Evolutionary conservation across 768 basidiomycete genomes (phyloP).

Genomic region (Lentinula sp.): DNA sequence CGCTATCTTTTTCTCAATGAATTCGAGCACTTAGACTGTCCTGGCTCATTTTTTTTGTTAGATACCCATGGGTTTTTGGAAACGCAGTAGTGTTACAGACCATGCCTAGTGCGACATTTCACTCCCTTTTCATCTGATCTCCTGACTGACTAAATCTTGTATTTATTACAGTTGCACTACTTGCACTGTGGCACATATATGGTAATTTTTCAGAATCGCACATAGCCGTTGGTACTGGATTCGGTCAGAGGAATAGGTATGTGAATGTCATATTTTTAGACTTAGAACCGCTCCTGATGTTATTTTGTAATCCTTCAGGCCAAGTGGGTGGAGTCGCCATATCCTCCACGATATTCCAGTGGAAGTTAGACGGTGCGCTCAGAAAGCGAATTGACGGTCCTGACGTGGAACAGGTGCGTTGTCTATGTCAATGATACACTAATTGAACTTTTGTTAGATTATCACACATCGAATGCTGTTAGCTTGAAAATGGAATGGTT

Average conservation of each 20-base stretch:
- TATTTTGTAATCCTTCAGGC: slow-evolving; percentile 24
- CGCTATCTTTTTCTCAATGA: slow-evolving; percentile 8
- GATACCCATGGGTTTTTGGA: slow-evolving; percentile 70
- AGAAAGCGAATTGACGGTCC: slow-evolving; percentile 45
- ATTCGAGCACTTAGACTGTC: not conserved
- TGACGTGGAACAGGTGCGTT: slow-evolving; percentile 46
- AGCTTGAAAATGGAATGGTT: no score
- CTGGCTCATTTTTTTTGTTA: slow-evolving; percentile 14
- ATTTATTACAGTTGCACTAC: slow-evolving; percentile 44
- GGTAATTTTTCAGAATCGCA: slow-evolving; percentile 44
- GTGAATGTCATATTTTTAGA: slow-evolving; percentile 9
- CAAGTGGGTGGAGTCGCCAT: slow-evolving; percentile 71
- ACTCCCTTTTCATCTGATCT: slow-evolving; percentile 25
- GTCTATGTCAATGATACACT: not conserved
- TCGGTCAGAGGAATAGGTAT: slow-evolving; percentile 62
- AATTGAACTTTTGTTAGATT: slow-evolving; percentile 21
- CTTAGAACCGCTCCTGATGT: no score
- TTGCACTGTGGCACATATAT: slow-evolving; percentile 58
- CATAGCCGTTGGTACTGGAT: slow-evolving; percentile 66
- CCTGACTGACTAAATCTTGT: slow-evolving; percentile 3
- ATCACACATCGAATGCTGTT: no score
- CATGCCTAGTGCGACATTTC: slow-evolving; percentile 46
- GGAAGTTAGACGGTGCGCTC: slow-evolving; percentile 47
- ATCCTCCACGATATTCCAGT: slow-evolving; percentile 64
- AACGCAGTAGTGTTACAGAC: slow-evolving; percentile 69